Conservation (phyloP, 2,329 filamentous ascomycete species). For the Fonsecaea nubica region DNA sequence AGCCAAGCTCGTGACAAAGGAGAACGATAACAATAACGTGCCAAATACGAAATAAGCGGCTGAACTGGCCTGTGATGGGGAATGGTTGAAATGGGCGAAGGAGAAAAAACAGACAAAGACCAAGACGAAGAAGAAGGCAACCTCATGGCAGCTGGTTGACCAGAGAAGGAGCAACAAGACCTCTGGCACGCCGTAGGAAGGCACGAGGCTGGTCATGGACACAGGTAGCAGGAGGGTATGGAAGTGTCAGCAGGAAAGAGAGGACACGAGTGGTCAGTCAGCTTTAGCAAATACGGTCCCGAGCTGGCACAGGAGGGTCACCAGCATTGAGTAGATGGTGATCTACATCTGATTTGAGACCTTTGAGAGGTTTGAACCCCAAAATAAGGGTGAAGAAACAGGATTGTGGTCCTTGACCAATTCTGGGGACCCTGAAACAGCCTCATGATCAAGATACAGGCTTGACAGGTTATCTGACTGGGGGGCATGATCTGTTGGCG, state of each 20-base stretch:
- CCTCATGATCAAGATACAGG: constrained; percentile 2
- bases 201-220: constrained; percentile 5
- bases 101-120: constrained; percentile 4
- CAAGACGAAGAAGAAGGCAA: constrained; percentile 12
- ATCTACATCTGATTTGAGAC: constrained; percentile 6
- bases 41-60: constrained; percentile 14
- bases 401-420: not conserved
- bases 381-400: not conserved
- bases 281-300: not conserved
- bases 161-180: constrained; percentile 21
- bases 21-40: constrained; percentile 27
- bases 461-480: not conserved
- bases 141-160: constrained; percentile 23
- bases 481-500: not conserved
- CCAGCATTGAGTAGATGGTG: not conserved
- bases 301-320: not conserved
- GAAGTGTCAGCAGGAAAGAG: constrained; percentile 7
- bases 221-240: not conserved
- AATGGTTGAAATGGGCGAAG: constrained; percentile 7
- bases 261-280: not conserved
- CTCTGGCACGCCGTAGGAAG: constrained; percentile 14
- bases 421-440: not conserved
- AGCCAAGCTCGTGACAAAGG: constrained; percentile 23
- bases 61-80: constrained; percentile 15
- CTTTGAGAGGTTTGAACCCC: too few relatives aligned